phyloP scores from a whole-genome alignment of 1,139 yeast genomes.

The Sugiyamaella castrensis region DNA sequence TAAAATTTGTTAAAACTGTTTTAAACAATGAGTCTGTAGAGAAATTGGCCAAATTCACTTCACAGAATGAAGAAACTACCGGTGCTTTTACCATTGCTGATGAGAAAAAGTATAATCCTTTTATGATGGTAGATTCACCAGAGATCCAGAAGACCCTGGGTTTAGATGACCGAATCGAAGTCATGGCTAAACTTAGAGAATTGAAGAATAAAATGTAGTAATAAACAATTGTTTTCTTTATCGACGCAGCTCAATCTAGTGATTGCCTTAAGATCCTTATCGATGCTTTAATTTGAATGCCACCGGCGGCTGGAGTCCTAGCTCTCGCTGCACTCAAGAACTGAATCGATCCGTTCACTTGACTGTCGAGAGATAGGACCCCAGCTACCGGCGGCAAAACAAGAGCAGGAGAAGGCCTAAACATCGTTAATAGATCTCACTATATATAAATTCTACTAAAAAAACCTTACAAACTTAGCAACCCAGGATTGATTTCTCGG shows the following conservation, averaged over 20 bases:
- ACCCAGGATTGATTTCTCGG: no score
- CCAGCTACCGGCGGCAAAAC: neutral
- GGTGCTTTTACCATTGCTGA: constrained; percentile 83
- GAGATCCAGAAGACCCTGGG: constrained; percentile 50
- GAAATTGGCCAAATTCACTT: constrained; percentile 50
- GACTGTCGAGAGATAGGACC: no score
- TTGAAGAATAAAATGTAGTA: constrained; percentile 57
- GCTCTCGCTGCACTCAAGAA: no score
- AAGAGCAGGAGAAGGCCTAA: no score
- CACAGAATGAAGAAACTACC: constrained; percentile 65
- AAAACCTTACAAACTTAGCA: neutral
- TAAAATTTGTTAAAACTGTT: constrained; percentile 68
- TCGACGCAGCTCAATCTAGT: no score
- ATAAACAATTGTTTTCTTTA: constrained; percentile 3
- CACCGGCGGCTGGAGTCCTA: no score
- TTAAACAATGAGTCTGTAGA: constrained; percentile 54
- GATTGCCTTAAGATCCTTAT: no score
- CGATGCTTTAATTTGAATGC: no score
- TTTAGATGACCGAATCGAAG: constrained; percentile 45
- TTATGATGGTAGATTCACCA: constrained; percentile 70
- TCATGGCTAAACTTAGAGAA: constrained; percentile 66
- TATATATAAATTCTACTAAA: no score
- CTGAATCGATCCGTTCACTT: no score
- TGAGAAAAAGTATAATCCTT: constrained; percentile 82
- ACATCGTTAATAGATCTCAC: no score